phyloP scores from a whole-genome alignment of 2,329 filamentous ascomycete genomes.

The Colletotrichum gigasporum region DNA sequence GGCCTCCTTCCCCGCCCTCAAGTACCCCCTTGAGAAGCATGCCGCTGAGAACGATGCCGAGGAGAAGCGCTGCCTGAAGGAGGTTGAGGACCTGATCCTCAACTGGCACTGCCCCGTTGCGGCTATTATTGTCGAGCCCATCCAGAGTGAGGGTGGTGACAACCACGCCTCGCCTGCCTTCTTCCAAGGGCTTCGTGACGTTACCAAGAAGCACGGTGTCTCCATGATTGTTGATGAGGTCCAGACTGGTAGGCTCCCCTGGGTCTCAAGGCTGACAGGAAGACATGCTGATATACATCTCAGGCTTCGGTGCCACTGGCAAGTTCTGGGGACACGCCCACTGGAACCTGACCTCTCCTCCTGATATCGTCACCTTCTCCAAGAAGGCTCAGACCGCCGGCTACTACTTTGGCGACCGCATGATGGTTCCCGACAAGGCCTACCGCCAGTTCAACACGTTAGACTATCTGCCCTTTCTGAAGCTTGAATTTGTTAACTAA shows the following conservation, averaged over 20 bases:
- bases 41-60: conserved; percentile 75
- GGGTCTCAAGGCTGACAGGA: neutral
- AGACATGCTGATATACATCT: neutral
- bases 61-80: conserved; percentile 76
- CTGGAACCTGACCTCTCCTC: conserved; percentile 77
- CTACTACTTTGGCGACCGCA: conserved; percentile 83
- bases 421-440: conserved; percentile 79
- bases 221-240: conserved; percentile 87
- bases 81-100: conserved; percentile 77
- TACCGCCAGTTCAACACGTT: conserved; percentile 86
- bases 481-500: neutral
- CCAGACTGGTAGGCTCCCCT: conserved; percentile 61
- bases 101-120: conserved; percentile 75
- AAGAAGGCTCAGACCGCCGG: conserved; percentile 89
- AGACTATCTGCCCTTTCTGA: neutral
- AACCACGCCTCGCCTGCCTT: conserved; percentile 84
- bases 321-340: conserved; percentile 91
- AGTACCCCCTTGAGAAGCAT: conserved; percentile 79
- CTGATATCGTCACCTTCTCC: conserved; percentile 88
- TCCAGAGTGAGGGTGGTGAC: conserved; percentile 86
- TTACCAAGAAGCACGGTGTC: conserved; percentile 75
- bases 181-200: conserved; percentile 78
- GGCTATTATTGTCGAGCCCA: conserved; percentile 80
- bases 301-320: conserved; percentile 81
- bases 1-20: conserved; percentile 80